Evolutionary conservation across 2,329 filamentous ascomycete species (phyloP), one percentile per base, ranked within the genome.

Genomic region (Fusarium succisae): DNA sequence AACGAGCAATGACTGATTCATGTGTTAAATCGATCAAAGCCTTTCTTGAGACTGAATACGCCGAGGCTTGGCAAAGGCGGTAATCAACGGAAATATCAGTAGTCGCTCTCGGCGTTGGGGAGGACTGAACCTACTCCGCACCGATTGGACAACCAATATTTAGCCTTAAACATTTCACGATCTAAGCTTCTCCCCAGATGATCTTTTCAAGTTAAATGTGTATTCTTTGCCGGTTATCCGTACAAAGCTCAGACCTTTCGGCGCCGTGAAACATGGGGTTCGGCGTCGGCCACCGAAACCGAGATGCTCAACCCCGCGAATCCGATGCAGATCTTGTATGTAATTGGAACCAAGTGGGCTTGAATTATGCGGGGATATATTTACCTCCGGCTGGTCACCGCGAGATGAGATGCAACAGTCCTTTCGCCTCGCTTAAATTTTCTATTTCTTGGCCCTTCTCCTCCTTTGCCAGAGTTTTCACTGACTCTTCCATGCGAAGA

Each of bases 341-440:
- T 30, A 48, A 59, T 28, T 43, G 57, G 56, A 45, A 39, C 37
- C 39, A 45, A 59, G 41, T 56, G 57, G 70, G 61, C 28, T 37
- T 48, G 24, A 47, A n/a, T 37, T 24, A 65, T 69, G 72, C 68
- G 72, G 72, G 56, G 72, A 72, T 59, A 72, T 58, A 12, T 37
- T 60, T 51, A 39, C 43, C 26, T 39, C 60, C 38, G 54, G 54
- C 32, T 45, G 41, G 44, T 44, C 48, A 39, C 66, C 28, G 54
- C 44, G 47, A 70, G 47, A 48, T 60, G 66, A 61, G 47, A 66
- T 45, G 66, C 38, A 55, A 50, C 35, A 53, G 44, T 60, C 48
- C 58, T 61, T 67, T 73, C 28, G 32, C 37, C 61, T 74, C 53
- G 53, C 57, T 63, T 63, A 48, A 51, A 18, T 51, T 48, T 20